These are phyloP conservation scores for Helianthus annuus DNA, from an alignment of 129 eudicot genomes.

Conservation along the genomic window DNA sequence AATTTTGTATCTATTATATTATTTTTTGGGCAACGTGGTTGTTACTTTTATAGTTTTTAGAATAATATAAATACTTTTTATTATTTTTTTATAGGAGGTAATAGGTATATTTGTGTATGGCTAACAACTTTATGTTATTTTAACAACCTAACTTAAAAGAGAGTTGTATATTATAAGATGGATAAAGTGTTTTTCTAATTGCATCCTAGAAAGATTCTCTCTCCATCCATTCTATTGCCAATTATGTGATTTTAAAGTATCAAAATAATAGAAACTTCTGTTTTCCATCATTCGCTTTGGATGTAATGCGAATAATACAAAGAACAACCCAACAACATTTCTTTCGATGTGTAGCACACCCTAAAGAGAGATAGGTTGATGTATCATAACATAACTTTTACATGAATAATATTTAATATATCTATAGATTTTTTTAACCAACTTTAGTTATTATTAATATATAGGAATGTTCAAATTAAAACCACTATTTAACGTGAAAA, in stretches of 20 bases:
- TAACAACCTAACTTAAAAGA: background rate
- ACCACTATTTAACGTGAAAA: too few species aligned
- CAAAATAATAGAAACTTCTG: slow-evolving; percentile 4
- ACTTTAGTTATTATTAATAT: too few species aligned
- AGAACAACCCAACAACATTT: background rate
- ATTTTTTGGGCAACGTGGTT: slow-evolving; percentile 18
- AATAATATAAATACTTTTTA: background rate
- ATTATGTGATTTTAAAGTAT: background rate
- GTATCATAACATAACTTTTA: too few species aligned
- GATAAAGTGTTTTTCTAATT: slow-evolving; percentile 3
- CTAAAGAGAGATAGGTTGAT: too few species aligned
- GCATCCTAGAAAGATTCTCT: slow-evolving; percentile 7
- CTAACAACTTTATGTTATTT: background rate
- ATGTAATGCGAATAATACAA: background rate
- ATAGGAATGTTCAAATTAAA: too few species aligned
- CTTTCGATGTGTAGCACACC: background rate
- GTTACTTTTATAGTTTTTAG: background rate
- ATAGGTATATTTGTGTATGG: background rate
- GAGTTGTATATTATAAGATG: background rate
- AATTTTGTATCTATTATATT: slow-evolving; percentile 12
- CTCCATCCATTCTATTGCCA: slow-evolving; percentile 3
- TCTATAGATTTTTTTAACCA: too few species aligned
- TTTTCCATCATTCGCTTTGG: slow-evolving; percentile 3
- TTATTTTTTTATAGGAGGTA: background rate
- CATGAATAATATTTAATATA: too few species aligned